A percentile compares a stretch with the other conserved stretches of the same genome.
These are phyloP conservation scores for Laetiporus sulphureus DNA, from an alignment of 1,284 basidiomycete species.

Conservation along the genomic window DNA sequence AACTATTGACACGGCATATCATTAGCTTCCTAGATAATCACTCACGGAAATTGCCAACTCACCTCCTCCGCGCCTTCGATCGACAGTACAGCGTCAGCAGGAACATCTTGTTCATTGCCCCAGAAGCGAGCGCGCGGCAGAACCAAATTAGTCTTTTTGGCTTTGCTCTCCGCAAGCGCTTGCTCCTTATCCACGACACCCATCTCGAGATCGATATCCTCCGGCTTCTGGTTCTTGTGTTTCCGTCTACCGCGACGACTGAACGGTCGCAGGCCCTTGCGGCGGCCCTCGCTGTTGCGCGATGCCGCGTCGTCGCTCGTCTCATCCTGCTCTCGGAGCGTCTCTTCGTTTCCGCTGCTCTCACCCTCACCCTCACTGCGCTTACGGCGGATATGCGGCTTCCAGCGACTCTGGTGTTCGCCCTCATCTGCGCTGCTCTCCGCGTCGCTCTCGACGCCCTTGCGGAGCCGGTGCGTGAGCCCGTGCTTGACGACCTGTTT, in stretches of 20 bases:
- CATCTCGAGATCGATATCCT: slow-evolving; percentile 32
- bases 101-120: slow-evolving; percentile 70
- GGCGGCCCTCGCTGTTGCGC: slow-evolving; percentile 13
- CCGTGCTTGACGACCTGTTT: slow-evolving; percentile 66
- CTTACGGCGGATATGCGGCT: slow-evolving; percentile 2
- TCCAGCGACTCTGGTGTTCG: neutral
- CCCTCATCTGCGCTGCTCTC: slow-evolving; percentile 17
- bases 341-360: slow-evolving; percentile 25
- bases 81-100: slow-evolving; percentile 73
- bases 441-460: slow-evolving; percentile 20
- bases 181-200: slow-evolving; percentile 24
- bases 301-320: slow-evolving; percentile 20
- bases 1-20: slow-evolving; percentile 41
- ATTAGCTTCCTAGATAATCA: neutral
- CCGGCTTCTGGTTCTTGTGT: slow-evolving; percentile 12
- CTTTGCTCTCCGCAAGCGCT: slow-evolving; percentile 15
- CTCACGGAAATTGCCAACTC: slow-evolving; percentile 10
- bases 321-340: slow-evolving; percentile 24
- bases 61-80: slow-evolving; percentile 67
- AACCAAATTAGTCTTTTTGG: slow-evolving; percentile 38
- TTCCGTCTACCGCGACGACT: slow-evolving; percentile 12
- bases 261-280: slow-evolving; percentile 12
- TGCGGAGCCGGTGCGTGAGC: slow-evolving; percentile 57
- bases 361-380: slow-evolving; percentile 4
- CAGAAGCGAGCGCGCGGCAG: slow-evolving; percentile 19